phyloP scores from a whole-genome alignment of 1,139 yeast species.

The Scheffersomyces parashehatae region DNA sequence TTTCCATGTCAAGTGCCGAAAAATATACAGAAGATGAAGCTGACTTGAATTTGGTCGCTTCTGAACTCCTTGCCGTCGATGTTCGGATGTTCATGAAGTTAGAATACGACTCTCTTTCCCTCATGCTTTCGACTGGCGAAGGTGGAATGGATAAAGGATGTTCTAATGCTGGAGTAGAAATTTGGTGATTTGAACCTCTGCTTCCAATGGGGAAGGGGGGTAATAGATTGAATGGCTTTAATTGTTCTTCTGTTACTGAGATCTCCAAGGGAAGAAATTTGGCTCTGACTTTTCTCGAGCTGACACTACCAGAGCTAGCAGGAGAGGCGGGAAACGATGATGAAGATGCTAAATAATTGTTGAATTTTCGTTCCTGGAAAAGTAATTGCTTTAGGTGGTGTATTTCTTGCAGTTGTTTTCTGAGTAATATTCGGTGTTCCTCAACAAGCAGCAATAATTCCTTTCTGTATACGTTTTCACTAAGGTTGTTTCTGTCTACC shows the following conservation, averaged over 20 bases:
- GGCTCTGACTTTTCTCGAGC: constrained; percentile 10
- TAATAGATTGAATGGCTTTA: constrained; percentile 8
- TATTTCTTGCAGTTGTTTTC: constrained; percentile 32
- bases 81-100: no score
- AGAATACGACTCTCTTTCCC: neutral
- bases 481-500: constrained; percentile 1
- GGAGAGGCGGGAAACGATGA: neutral
- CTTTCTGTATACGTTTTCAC: constrained; percentile 15
- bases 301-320: neutral
- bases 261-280: constrained; percentile 23
- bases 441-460: constrained; percentile 30
- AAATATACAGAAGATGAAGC: constrained; percentile 12
- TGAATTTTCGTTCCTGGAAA: constrained; percentile 22
- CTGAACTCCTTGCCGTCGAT: neutral
- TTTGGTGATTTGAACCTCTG: neutral
- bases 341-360: constrained; percentile 16
- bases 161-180: neutral
- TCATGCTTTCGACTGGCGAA: neutral
- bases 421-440: constrained; percentile 24
- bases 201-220: constrained; percentile 17
- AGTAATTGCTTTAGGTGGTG: constrained; percentile 25
- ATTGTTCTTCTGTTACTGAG: constrained; percentile 1
- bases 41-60: constrained; percentile 3
- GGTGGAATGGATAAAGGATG: neutral
- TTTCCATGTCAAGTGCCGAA: constrained; percentile 13